A percentile compares a stretch with the other conserved stretches of the same genome.
Conservation (phyloP, 768 basidiomycete genomes). For the Brasilioporus rufonigricans region DNA sequence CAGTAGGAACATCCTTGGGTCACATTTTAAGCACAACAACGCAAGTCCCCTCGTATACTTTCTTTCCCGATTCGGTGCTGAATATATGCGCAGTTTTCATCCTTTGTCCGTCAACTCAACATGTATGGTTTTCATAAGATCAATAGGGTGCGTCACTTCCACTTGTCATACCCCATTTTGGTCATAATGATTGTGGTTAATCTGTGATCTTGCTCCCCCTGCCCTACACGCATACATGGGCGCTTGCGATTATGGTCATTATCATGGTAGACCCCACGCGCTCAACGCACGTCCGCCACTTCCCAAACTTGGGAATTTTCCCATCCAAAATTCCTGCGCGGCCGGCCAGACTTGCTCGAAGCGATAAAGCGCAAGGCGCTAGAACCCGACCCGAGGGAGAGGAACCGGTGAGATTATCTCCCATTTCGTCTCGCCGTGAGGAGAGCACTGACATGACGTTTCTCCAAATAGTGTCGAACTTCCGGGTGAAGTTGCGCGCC, state of each 20-base stretch:
- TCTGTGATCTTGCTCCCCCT: neutral
- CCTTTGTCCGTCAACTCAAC: conserved; percentile 92
- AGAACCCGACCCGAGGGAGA: conserved; percentile 66
- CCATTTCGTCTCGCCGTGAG: neutral
- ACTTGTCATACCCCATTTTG: neutral
- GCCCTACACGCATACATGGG: neutral
- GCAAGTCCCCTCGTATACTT: conserved; percentile 40
- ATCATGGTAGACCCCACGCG: conserved; percentile 64
- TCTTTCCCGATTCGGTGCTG: conserved; percentile 1
- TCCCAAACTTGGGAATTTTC: conserved; percentile 89
- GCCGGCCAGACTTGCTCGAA: conserved; percentile 75
- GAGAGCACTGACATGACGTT: conserved; percentile 5
- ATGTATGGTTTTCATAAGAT: conserved; percentile 98
- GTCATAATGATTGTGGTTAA: conserved; percentile 12
- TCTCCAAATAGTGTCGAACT: conserved; percentile 69
- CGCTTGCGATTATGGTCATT: neutral
- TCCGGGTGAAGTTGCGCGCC: conserved; percentile 65
- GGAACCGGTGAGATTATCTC: conserved; percentile 22
- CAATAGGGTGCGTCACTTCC: conserved; percentile 59
- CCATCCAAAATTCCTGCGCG: conserved; percentile 82
- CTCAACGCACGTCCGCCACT: conserved; percentile 76
- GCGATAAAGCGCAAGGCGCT: conserved; percentile 85
- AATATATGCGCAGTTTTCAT: conserved; percentile 65
- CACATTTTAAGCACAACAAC: conserved; percentile 90
- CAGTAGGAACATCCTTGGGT: conserved; percentile 77